These are phyloP conservation scores for Prunus yedoensis DNA, from an alignment of 331 rosid genomes.

Conservation along the genomic window DNA sequence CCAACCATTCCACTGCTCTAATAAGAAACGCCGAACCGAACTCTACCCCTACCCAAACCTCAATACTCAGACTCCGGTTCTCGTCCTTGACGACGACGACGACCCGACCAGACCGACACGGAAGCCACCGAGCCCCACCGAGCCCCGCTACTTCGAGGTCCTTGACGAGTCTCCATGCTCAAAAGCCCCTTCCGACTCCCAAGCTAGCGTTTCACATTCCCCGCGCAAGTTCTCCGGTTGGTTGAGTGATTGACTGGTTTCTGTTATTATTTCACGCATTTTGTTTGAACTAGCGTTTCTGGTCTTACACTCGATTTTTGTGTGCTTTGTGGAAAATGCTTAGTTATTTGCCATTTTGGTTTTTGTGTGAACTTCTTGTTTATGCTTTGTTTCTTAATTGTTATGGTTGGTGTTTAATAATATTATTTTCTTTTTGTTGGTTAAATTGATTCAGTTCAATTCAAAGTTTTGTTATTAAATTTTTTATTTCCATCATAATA, in stretches of 20 bases:
- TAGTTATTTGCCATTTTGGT: background rate
- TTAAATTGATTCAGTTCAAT: background rate
- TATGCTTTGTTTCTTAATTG: background rate
- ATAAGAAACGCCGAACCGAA: slow-evolving; percentile 3
- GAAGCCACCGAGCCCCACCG: background rate
- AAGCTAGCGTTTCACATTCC: background rate
- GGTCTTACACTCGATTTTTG: background rate
- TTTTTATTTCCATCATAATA: too few species aligned
- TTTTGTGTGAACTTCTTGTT: background rate
- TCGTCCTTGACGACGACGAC: slow-evolving; percentile 15
- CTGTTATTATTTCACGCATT: background rate
- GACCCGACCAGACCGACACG: background rate
- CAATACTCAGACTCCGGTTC: background rate
- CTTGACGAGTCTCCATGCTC: background rate
- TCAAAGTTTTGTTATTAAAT: background rate
- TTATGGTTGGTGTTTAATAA: background rate
- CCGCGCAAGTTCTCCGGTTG: slow-evolving; percentile 5
- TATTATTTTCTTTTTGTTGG: background rate
- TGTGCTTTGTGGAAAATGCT: background rate
- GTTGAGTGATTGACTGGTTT: too few species aligned
- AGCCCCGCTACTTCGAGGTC: background rate
- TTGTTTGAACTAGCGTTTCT: background rate
- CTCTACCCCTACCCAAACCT: background rate
- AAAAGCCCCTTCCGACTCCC: background rate
- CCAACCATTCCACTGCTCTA: background rate